These are phyloP conservation scores for Sordariomycetes sp. DNA, from an alignment of 2,329 filamentous ascomycete species.

Conservation along the genomic window DNA sequence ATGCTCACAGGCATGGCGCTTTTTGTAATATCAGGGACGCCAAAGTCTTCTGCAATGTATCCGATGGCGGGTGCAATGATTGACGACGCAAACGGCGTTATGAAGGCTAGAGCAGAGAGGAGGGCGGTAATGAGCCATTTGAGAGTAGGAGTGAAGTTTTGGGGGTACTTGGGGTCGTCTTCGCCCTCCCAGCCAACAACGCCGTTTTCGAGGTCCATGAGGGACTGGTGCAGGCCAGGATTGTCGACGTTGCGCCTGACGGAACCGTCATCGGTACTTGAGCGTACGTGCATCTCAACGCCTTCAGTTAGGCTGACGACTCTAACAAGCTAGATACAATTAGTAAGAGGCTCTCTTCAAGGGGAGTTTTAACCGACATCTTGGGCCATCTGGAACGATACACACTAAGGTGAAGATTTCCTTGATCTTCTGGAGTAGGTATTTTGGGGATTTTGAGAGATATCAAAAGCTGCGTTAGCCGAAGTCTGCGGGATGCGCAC, in stretches of 20 bases:
- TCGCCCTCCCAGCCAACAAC: slow-evolving; percentile 52
- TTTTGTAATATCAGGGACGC: slow-evolving; percentile 12
- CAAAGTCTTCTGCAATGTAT: slow-evolving; percentile 27
- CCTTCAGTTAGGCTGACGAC: not conserved
- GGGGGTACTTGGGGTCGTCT: slow-evolving; percentile 47
- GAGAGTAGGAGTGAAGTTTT: slow-evolving; percentile 44
- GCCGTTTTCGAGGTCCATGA: slow-evolving; percentile 40
- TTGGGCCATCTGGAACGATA: too few species aligned
- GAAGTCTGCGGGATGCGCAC: too few species aligned
- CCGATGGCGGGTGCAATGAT: slow-evolving; percentile 43
- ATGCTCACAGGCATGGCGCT: slow-evolving; percentile 50
- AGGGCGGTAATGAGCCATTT: slow-evolving; percentile 51
- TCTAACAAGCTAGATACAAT: not conserved
- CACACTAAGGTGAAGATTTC: too few species aligned
- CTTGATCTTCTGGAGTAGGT: too few species aligned
- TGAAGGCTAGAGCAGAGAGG: slow-evolving; percentile 52
- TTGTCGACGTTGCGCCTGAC: slow-evolving; percentile 9
- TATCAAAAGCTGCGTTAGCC: too few species aligned
- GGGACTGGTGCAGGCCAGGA: slow-evolving; percentile 28
- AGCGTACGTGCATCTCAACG: not conserved
- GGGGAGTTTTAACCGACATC: too few species aligned
- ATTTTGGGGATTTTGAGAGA: too few species aligned
- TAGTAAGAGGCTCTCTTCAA: too few species aligned
- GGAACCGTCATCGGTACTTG: not conserved
- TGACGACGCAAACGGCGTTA: slow-evolving; percentile 57